Base-by-base conservation (phyloP, 352 stramenopile genomes). In the Phytophthora fragariae region DNA sequence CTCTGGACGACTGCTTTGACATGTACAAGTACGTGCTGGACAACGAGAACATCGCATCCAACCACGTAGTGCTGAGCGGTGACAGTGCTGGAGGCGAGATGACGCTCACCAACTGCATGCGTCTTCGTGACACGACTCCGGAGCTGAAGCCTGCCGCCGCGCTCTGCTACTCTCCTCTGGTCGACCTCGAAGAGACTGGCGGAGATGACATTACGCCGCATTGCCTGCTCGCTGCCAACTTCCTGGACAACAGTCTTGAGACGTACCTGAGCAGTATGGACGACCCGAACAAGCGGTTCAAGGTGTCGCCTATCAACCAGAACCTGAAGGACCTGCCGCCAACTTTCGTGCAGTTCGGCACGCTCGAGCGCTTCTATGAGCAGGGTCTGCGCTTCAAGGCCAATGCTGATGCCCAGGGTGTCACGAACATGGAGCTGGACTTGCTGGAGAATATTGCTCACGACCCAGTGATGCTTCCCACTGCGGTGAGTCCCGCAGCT, bases 391-490 rank as follows among this genome's bases (percentile, higher is more conserved):
- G 66, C 6, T 70, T 83, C 24, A 70, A 72, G 41, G 57, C 65
- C n/a, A 72, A 67, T 11, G 58, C 65, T 19, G 58, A 72, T 6
- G 37, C 57, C 33, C 24, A 83, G 35, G 73, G 73, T 2, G 65
- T 78, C 8, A 65, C 47, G n/a, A 70, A 76, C 61, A 78, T 76
- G 72, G 65, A 83, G 62, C 57, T 81, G 4, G 73, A 81, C 39
- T 47, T 81, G 39, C 57, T 78, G 21, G 57, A 70, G 41, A 70
- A 77, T 37, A 79, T 83, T 6, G 65, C 70, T 9, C 76, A 83
- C 24, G 68, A 75, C 29, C 62, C 62, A 0, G 68, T 75, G 33
- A 77, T 77, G 70, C 33, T 77, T 35, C 73, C 67, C 4, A 75
- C 69, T 11, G 64, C 65, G 14, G 67, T 81, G 41, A 52, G 44